Evolutionary conservation across 768 basidiomycete genomes (phyloP).

Genomic region (Panellus pusillus): DNA sequence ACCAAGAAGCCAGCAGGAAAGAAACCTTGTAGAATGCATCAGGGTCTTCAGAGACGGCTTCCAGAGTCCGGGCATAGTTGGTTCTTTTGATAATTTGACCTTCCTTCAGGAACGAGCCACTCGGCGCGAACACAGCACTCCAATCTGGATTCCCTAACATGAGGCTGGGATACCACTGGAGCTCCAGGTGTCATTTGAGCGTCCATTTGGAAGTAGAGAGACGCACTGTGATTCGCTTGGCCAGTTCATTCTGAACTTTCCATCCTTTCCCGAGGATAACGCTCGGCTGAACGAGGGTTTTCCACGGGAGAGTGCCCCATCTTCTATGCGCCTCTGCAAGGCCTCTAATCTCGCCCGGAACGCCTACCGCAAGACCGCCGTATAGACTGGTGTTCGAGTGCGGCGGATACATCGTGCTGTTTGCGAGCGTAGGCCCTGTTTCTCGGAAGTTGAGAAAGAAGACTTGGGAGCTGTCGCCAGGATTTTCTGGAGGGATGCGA

Average conservation of each 20-base stretch:
- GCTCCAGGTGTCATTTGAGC: not conserved
- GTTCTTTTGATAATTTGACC: conserved; percentile 73
- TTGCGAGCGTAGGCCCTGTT: conserved; percentile 72
- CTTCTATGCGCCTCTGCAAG: conserved; percentile 79
- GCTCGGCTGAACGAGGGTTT: conserved; percentile 70
- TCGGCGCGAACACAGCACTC: conserved; percentile 79
- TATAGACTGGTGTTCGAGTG: conserved; percentile 53
- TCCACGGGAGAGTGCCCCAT: conserved; percentile 85
- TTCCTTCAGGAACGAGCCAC: conserved; percentile 65
- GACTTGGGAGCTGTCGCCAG: conserved; percentile 52
- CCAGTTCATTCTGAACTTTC: conserved; percentile 77
- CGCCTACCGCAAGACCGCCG: conserved; percentile 86
- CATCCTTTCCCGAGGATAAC: conserved; percentile 76
- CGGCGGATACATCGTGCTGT: conserved; percentile 72
- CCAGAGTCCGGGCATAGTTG: conserved; percentile 78
- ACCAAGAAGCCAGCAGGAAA: conserved; percentile 15
- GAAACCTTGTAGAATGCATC: conserved; percentile 79
- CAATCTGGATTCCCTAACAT: conserved; percentile 74
- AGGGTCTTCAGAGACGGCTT: conserved; percentile 68
- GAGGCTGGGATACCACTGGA: conserved; percentile 46
- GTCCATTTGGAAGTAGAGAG: not conserved
- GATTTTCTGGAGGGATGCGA: conserved; percentile 58
- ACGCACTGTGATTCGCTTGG: conserved; percentile 66
- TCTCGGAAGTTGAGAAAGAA: conserved; percentile 88
- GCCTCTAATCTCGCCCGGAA: conserved; percentile 90